phyloP scores from a whole-genome alignment of 2,329 filamentous ascomycete genomes.

The Drechmeria coniospora region DNA sequence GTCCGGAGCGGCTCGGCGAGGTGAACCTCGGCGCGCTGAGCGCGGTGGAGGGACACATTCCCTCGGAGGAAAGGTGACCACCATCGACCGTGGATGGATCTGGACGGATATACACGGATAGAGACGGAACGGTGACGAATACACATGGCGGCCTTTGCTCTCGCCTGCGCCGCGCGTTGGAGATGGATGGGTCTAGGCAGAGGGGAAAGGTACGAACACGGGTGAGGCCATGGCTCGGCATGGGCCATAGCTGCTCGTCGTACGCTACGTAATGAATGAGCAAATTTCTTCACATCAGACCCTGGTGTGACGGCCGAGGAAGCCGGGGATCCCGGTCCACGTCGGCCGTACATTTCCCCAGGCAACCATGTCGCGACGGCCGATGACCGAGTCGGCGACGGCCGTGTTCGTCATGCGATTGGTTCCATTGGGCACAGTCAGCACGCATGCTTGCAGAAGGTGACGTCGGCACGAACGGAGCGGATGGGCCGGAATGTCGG shows the following conservation, averaged over 20 bases:
- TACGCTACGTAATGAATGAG: too few relatives aligned
- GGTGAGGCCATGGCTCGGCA: too few relatives aligned
- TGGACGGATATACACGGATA: neutral
- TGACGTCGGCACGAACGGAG: neutral
- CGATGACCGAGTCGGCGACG: too few relatives aligned
- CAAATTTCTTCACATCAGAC: too few relatives aligned
- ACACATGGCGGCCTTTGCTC: neutral
- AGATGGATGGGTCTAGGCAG: neutral
- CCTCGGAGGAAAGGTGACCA: conserved; percentile 11
- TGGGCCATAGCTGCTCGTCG: too few relatives aligned
- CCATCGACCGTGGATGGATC: neutral
- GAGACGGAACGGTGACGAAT: neutral
- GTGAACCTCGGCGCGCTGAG: conserved; percentile 42
- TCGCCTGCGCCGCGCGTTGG: neutral
- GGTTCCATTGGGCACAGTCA: neutral
- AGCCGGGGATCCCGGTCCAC: too few relatives aligned
- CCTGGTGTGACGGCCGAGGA: too few relatives aligned
- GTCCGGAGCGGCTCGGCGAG: conserved; percentile 26
- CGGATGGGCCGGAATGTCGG: too few relatives aligned
- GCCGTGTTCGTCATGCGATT: neutral
- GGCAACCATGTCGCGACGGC: too few relatives aligned
- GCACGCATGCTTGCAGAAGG: neutral
- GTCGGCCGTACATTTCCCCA: too few relatives aligned
- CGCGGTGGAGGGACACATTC: conserved; percentile 36
- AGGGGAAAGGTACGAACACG: neutral